These are phyloP conservation scores for Botrytis hyacinthi DNA, from an alignment of 2,329 filamentous ascomycete species.

Conservation along the genomic window DNA sequence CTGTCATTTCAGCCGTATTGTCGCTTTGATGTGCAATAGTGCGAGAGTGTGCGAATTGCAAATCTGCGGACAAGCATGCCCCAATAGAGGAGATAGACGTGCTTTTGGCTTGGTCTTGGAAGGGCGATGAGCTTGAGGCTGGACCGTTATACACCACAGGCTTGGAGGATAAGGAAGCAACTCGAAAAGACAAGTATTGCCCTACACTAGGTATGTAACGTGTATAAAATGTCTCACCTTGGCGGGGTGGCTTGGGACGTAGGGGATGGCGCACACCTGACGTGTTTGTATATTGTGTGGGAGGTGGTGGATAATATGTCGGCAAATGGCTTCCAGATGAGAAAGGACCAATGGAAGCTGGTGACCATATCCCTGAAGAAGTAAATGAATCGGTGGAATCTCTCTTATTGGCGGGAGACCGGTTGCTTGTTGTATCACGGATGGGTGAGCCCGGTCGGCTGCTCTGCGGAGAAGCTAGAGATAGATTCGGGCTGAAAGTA, in stretches of 20 bases:
- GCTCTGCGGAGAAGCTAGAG: constrained; percentile 50
- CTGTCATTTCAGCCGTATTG: constrained; percentile 44
- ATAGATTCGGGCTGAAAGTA: constrained; percentile 61
- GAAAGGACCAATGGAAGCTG: constrained; percentile 62
- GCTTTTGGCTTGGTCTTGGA: constrained; percentile 33
- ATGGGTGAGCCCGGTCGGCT: constrained; percentile 56
- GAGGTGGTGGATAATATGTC: constrained; percentile 84
- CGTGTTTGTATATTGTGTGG: constrained; percentile 77
- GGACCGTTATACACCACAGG: constrained; percentile 65
- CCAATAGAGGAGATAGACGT: constrained; percentile 36
- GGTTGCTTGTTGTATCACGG: constrained; percentile 39
- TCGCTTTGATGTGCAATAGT: constrained; percentile 39
- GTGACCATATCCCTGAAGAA: constrained; percentile 40
- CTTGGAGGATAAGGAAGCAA: constrained; percentile 67
- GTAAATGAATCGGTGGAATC: constrained; percentile 45
- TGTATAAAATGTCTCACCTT: constrained; percentile 88
- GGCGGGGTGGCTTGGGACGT: constrained; percentile 81
- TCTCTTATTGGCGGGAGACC: constrained; percentile 34
- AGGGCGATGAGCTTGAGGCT: constrained; percentile 31
- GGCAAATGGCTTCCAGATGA: constrained; percentile 80
- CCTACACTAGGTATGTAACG: constrained; percentile 78
- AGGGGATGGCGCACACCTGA: constrained; percentile 80
- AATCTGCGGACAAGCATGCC: constrained; percentile 40
- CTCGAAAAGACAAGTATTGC: constrained; percentile 85
- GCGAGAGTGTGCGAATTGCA: constrained; percentile 44